Conservation (phyloP, 2,329 filamentous ascomycete species). For the Exserohilum turcica region DNA sequence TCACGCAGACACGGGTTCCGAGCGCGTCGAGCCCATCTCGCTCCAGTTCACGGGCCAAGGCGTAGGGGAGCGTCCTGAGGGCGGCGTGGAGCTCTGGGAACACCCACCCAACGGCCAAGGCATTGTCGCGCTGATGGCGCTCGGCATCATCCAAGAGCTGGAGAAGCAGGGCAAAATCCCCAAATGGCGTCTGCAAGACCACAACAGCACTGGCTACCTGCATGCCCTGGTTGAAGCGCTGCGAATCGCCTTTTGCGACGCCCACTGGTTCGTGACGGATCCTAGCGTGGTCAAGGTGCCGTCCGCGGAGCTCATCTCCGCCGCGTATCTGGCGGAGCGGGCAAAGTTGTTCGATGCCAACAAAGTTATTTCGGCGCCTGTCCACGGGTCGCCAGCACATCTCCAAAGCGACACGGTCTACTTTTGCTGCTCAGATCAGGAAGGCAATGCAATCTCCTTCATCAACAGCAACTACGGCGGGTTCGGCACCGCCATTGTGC, state of each 20-base stretch:
- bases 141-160: slow-evolving; percentile 88
- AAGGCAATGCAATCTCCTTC: slow-evolving; percentile 91
- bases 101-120: slow-evolving; percentile 97
- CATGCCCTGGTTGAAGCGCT: slow-evolving; percentile 88
- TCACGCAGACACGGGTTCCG: slow-evolving; percentile 73
- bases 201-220: slow-evolving; percentile 76
- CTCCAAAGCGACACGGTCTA: slow-evolving; percentile 93
- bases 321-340: slow-evolving; percentile 75
- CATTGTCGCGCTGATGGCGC: slow-evolving; percentile 89
- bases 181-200: slow-evolving; percentile 69
- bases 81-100: slow-evolving; percentile 86
- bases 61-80: slow-evolving; percentile 55
- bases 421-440: slow-evolving; percentile 79
- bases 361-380: slow-evolving; percentile 58
- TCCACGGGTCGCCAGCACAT: slow-evolving; percentile 77
- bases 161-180: slow-evolving; percentile 77
- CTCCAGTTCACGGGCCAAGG: slow-evolving; percentile 75
- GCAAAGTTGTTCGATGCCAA: slow-evolving; percentile 64
- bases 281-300: slow-evolving; percentile 75
- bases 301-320: slow-evolving; percentile 69
- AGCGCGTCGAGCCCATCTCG: slow-evolving; percentile 84
- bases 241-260: slow-evolving; percentile 88
- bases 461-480: slow-evolving; percentile 95
- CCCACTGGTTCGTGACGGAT: slow-evolving; percentile 87
- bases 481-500: slow-evolving; percentile 87